Conservation (phyloP, 768 basidiomycete genomes). For the Auricularia auricula-judae region DNA sequence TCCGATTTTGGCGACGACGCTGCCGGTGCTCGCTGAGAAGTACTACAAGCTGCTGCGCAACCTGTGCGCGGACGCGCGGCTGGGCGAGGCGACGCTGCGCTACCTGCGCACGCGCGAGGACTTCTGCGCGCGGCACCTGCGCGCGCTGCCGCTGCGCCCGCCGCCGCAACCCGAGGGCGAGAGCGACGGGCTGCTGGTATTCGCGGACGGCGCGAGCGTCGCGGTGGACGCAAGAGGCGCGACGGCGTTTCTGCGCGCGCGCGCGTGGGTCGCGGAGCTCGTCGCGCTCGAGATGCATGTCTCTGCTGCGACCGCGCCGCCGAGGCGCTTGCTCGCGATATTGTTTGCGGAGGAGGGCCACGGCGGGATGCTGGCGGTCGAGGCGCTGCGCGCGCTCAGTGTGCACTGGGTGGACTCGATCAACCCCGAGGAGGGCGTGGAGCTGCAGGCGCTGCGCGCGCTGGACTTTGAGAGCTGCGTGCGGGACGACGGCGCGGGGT, state of each 20-base stretch:
- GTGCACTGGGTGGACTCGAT: conserved; percentile 77
- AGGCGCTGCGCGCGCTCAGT: conserved; percentile 75
- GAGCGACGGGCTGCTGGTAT: conserved; percentile 47
- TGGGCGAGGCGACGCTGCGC: conserved; percentile 69
- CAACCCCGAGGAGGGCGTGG: conserved; percentile 45
- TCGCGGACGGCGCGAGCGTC: conserved; percentile 60
- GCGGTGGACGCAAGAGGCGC: conserved; percentile 57
- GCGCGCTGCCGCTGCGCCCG: conserved; percentile 50
- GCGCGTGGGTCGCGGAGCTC: conserved; percentile 77
- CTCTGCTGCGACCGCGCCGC: conserved; percentile 59
- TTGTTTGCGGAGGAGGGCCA: conserved; percentile 55
- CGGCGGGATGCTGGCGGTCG: conserved; percentile 49
- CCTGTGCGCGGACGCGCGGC: conserved; percentile 76
- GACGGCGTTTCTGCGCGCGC: conserved; percentile 66
- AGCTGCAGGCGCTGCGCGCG: conserved; percentile 42
- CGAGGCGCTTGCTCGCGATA: conserved; percentile 63
- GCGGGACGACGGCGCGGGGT: conserved; percentile 57
- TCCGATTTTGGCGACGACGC: conserved; percentile 53
- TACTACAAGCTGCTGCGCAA: conserved; percentile 77
- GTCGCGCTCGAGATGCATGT: conserved; percentile 83
- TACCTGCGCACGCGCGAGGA: conserved; percentile 83
- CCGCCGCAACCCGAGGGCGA: conserved; percentile 39
- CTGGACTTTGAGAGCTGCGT: conserved; percentile 64
- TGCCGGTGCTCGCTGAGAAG: conserved; percentile 76
- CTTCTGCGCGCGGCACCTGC: conserved; percentile 82